Conservation (phyloP, 108 stramenopile genomes). For the Craspedostauros australis region DNA sequence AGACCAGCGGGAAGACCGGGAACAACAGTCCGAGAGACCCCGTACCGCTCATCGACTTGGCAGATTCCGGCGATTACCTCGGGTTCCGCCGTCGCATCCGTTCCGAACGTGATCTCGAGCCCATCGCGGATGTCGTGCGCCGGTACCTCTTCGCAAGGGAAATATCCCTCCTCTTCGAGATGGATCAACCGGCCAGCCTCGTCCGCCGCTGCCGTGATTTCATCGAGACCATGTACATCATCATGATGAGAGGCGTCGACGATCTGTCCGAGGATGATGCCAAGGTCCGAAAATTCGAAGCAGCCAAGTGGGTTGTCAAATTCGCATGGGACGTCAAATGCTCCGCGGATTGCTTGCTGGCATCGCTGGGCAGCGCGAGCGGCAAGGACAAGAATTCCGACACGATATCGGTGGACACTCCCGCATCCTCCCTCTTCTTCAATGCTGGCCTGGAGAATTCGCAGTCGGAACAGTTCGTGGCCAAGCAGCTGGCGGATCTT, state of each 20-base stretch:
- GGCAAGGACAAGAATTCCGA: neutral
- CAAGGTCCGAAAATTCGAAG: slow-evolving; percentile 25
- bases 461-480: slow-evolving; percentile 32
- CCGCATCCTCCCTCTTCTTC: neutral
- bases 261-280: slow-evolving; percentile 14
- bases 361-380: neutral
- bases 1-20: slow-evolving; percentile 9
- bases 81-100: slow-evolving; percentile 54
- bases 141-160: slow-evolving; percentile 72
- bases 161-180: slow-evolving; percentile 49
- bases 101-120: slow-evolving; percentile 31
- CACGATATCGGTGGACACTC: slow-evolving; percentile 1
- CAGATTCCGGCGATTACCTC: slow-evolving; percentile 50
- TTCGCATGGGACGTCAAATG: slow-evolving; percentile 77
- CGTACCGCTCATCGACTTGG: slow-evolving; percentile 18
- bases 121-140: slow-evolving; percentile 39
- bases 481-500: slow-evolving; percentile 50
- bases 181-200: slow-evolving; percentile 52
- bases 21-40: slow-evolving; percentile 1
- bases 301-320: slow-evolving; percentile 57
- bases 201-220: slow-evolving; percentile 48
- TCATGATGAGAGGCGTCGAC: slow-evolving; percentile 18
- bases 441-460: neutral
- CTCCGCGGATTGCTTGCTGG: slow-evolving; percentile 1
- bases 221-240: slow-evolving; percentile 34